Base-by-base conservation (phyloP, 768 basidiomycete species). In the Tricholoma terreum region DNA sequence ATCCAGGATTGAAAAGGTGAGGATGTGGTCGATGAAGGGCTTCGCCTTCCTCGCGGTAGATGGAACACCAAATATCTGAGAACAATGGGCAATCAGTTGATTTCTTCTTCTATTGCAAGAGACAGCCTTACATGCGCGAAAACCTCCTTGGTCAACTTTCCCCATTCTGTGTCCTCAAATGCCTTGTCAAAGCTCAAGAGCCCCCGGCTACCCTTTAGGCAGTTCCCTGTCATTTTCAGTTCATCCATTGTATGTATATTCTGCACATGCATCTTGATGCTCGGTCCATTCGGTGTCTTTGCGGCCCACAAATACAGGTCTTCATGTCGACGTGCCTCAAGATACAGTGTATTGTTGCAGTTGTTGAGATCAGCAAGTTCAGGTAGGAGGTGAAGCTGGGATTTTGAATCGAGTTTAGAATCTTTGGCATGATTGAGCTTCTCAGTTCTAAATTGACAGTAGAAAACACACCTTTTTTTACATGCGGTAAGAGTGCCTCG, bases 161-260 rank as follows among this genome's bases (percentile, higher is more conserved):
- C 90, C 86, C 89, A 94, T 74, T 90, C 93, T 52, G 84, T 88
- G 52, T 90, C 84, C 46, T 98, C 93, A 71, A 97, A 98, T 42
- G 78, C 84, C 58, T 86, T 83, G 73, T 97, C 95, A 70, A 99
- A 99, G 68, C 90, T 92, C 61, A 98, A 75, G 54, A 98, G 75
- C 4, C 95, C 96, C 53, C 97, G 78, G 66, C 91, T 92, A 15
- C 97, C 97, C 74, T 96, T 97, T 63, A 99, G 73, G 72, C 97
- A 99, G 71, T 99, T 98, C 31, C 97, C 97, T 6, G 94, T 96
- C 95, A 99, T 91, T 77, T 98, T 98, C 62, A 99, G 80, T 73
- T 99, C 97, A 75, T 98, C 97, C 97, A 98, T 98, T 42, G 97
- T 99, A 72, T 99, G 97, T 54, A 96, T 81, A 68, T 98, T 99